Base-by-base conservation (phyloP, 495 filamentous ascomycete species). In the Trichoderma erinaceum region DNA sequence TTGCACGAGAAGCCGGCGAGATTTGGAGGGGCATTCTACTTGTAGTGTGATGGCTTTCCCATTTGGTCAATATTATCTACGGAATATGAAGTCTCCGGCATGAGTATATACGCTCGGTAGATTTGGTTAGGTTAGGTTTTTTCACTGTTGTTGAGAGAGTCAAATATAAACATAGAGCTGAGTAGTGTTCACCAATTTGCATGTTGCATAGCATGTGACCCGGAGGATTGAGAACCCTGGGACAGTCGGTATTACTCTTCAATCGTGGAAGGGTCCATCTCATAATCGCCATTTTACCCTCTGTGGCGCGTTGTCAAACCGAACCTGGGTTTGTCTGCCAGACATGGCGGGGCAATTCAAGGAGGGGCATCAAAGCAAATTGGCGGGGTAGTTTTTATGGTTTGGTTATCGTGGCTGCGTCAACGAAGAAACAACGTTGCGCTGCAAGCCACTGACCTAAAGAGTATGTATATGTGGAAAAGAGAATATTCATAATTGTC, bases 191-290 rank as follows among this genome's bases (percentile, higher is more conserved):
- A 15, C n/a, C n/a, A n/a, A n/a, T n/a, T n/a, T n/a, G n/a, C n/a
- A n/a, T n/a, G n/a, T n/a, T n/a, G n/a, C n/a, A n/a, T 82, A 66
- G 74, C 79, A 43, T 77, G 81, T 18, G 84, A 86, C 70, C 82
- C 84, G 11, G 77, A 78, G 3, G 87, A 91, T 0, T 90, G 89
- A 21, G 92, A 93, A 43, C 84, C 87, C 21, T 82, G 80, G 8
- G 90, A 92, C 43, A 89, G 80, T 23, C 89, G 86, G 68, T 89
- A 88, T 48, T 90, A 88, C 61, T 92, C 88, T 15, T 84, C 84
- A 32, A 83, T 82, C 3, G 83, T 81, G 71, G 79, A 85, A 8
- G 87, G 86, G 66, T 97, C 92, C 35, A 97, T 91, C 77, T 97
- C 93, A 73, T 94, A 93, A n/a, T n/a, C 13, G 13, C 13, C 13